Evolutionary conservation across 78 protist species (phyloP), one percentile per base, ranked within the genome.

Genomic region (Dictyostelium firmibasis): DNA sequence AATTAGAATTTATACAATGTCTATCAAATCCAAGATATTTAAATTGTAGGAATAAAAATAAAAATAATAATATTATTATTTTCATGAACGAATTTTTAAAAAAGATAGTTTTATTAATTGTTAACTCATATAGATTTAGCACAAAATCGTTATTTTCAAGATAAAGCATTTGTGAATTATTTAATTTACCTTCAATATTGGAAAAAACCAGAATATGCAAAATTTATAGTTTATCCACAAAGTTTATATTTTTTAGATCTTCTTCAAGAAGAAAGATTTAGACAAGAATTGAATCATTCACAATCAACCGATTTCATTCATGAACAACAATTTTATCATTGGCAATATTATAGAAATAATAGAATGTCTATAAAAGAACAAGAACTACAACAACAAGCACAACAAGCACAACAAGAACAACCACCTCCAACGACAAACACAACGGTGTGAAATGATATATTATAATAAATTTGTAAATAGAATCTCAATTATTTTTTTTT

Each of bases 1-100:
- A 96, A 75, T 88, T 96, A 36, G 96, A 96, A 64, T 96, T 96
- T 79, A 85, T 96, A 9, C 97, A 96, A 62, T 70, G 94, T 57
- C 85, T 96, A 29, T 91, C 96, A 29, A 96, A 92, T 81, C 95
- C 95, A 6, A 35, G 82, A n/a, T 96, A 96, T 62, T 75, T 96
- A 81, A 67, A 83, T 43, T 92, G 97, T 92, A 83, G 18, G 64
- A 7, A 25, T 23, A 10, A 11, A 1, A 60, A 69, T 35, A 75
- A 31, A 6, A 36, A 74, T 47, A 33, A 35, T 6, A 27, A 3
- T 53, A 76, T n/a, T 44, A 20, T 33, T 35, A 8, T 20, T 41
- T 23, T 7, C n/a, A n/a, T n/a, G n/a, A n/a, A n/a, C n/a, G n/a
- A n/a, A n/a, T n/a, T n/a, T n/a, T n/a, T n/a, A n/a, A n/a, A n/a